These are phyloP conservation scores for Microdochium nivale DNA, from an alignment of 2,329 filamentous ascomycete genomes.

Conservation along the genomic window DNA sequence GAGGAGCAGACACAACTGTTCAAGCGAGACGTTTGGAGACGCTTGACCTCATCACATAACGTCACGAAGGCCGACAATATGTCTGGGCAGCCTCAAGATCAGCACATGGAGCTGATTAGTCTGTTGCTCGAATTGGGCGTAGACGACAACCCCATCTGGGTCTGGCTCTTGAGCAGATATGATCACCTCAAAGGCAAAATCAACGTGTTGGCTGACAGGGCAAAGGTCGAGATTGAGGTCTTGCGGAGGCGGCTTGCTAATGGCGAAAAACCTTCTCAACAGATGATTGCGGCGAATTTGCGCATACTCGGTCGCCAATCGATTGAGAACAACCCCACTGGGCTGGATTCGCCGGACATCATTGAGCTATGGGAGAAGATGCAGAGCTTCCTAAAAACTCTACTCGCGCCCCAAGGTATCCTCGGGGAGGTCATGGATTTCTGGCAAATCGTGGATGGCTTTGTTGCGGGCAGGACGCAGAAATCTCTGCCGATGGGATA, in stretches of 20 bases:
- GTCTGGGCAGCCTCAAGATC: constrained; percentile 57
- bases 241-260: constrained; percentile 72
- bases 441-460: constrained; percentile 86
- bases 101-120: constrained; percentile 83
- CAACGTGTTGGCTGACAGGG: constrained; percentile 69
- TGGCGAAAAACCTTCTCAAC: constrained; percentile 60
- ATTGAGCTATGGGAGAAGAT: constrained; percentile 93
- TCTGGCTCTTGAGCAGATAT: constrained; percentile 86
- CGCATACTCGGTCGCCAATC: constrained; percentile 62
- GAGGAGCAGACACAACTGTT: constrained; percentile 78
- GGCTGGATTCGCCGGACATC: constrained; percentile 71
- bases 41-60: constrained; percentile 60
- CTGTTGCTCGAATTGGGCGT: constrained; percentile 89
- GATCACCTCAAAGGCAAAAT: constrained; percentile 86
- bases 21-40: constrained; percentile 84
- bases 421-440: constrained; percentile 87
- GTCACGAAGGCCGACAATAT: constrained; percentile 39
- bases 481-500: constrained; percentile 70
- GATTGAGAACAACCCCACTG: constrained; percentile 48
- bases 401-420: constrained; percentile 73
- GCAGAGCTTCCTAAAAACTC: constrained; percentile 59
- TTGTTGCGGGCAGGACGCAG: constrained; percentile 81
- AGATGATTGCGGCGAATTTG: constrained; percentile 66
- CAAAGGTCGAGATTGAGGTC: constrained; percentile 87
- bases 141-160: constrained; percentile 92